These are phyloP conservation scores for Pueraria montana DNA, from an alignment of 306 rosid genomes.

Conservation along the genomic window DNA sequence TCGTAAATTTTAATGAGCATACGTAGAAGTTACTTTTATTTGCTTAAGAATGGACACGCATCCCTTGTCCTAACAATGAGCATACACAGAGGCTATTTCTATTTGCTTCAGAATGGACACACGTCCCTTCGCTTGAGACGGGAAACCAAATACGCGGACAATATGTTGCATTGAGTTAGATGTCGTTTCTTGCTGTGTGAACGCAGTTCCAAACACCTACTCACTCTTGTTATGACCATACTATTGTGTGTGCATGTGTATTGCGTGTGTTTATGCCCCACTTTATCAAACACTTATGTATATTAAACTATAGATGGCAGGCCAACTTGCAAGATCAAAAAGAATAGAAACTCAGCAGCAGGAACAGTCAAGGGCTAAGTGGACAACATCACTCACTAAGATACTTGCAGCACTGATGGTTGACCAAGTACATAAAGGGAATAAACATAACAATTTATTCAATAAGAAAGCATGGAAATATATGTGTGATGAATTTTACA, in stretches of 20 bases:
- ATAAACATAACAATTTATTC: constrained; percentile 61
- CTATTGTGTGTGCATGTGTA: neutral
- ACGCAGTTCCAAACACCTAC: neutral
- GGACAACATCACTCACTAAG: constrained; percentile 75
- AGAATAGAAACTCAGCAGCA: constrained; percentile 59
- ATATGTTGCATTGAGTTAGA: neutral
- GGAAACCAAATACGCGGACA: neutral
- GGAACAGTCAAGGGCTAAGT: constrained; percentile 76
- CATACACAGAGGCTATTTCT: neutral
- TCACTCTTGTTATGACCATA: neutral
- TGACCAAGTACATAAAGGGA: constrained; percentile 71
- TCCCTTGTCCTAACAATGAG: neutral
- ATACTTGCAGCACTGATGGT: constrained; percentile 72
- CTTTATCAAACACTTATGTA: constrained; percentile 22
- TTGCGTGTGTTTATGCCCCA: neutral
- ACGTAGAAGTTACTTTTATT: neutral
- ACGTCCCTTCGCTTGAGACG: neutral
- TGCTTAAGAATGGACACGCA: neutral
- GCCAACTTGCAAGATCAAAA: constrained; percentile 59
- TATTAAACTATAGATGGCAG: constrained; percentile 62
- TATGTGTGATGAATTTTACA: constrained; percentile 71
- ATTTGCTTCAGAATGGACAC: neutral
- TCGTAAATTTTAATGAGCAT: neutral
- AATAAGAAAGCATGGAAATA: constrained; percentile 78
- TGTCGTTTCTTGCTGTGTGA: neutral